Conservation (phyloP, 306 rosid species). For the Urtica urens region DNA sequence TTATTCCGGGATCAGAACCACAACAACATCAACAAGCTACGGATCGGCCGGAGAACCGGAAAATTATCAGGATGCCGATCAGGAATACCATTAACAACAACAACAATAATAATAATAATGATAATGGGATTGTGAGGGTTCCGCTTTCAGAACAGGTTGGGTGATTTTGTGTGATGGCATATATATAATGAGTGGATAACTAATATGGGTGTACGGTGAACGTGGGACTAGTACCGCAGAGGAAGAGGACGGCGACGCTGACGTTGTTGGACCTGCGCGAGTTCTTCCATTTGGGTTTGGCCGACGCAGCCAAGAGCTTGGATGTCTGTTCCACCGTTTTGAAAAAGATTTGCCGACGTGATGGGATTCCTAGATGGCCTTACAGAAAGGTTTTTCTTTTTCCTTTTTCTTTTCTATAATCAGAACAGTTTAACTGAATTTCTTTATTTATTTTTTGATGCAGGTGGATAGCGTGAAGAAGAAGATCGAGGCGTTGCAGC, state of each 20-base stretch:
- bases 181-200: no score
- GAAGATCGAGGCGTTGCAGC: slow-evolving; percentile 23
- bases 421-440: neutral
- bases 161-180: neutral
- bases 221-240: slow-evolving; percentile 30
- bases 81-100: slow-evolving; percentile 19
- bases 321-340: slow-evolving; percentile 49
- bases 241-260: slow-evolving; percentile 42
- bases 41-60: neutral
- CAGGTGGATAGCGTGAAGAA: slow-evolving; percentile 39
- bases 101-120: no score
- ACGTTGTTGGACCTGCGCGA: slow-evolving; percentile 30
- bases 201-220: neutral
- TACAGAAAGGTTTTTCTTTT: slow-evolving; percentile 44
- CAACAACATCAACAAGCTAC: neutral
- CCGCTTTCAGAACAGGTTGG: neutral
- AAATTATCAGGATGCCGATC: neutral
- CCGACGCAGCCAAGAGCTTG: slow-evolving; percentile 34
- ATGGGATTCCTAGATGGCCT: slow-evolving; percentile 58
- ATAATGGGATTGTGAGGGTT: no score
- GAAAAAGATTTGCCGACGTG: slow-evolving; percentile 56
- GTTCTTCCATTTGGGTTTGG: slow-evolving; percentile 44
- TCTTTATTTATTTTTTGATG: neutral
- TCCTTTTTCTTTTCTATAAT: neutral
- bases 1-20: no score